These are phyloP conservation scores for Ophiostoma novo-ulmi DNA, from an alignment of 2,329 filamentous ascomycete species.

Conservation along the genomic window DNA sequence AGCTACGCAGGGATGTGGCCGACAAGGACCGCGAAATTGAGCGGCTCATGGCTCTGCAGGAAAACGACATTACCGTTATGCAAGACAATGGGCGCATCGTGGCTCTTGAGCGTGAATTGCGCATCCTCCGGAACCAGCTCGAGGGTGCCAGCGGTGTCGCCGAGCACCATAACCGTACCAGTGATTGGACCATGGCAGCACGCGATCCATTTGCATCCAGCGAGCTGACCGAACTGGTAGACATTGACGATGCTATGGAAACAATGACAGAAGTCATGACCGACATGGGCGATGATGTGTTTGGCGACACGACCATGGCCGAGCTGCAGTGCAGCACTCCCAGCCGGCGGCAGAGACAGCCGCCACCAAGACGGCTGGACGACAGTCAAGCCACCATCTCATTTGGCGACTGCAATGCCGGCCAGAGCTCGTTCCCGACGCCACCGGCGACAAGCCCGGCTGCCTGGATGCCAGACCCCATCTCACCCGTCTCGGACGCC, in stretches of 20 bases:
- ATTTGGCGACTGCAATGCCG: conserved; percentile 8
- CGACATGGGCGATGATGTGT: conserved; percentile 34
- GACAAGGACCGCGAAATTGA: conserved; percentile 49
- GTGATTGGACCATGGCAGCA: conserved; percentile 50
- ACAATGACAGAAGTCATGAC: conserved; percentile 37
- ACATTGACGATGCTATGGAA: conserved; percentile 35
- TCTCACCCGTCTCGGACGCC: background rate
- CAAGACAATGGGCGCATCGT: conserved; percentile 31
- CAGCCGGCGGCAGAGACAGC: conserved; percentile 30
- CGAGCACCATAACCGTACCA: conserved; percentile 24
- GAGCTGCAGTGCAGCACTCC: conserved; percentile 52
- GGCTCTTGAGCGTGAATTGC: conserved; percentile 37
- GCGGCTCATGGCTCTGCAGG: conserved; percentile 34
- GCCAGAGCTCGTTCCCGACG: conserved; percentile 44
- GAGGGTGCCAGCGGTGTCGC: background rate
- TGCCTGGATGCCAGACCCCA: conserved; percentile 19
- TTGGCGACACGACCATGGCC: conserved; percentile 48
- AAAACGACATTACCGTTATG: conserved; percentile 34
- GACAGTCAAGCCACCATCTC: conserved; percentile 31
- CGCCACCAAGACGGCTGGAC: background rate
- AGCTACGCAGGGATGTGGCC: conserved; percentile 46
- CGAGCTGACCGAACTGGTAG: conserved; percentile 4
- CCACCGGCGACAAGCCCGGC: conserved; percentile 52
- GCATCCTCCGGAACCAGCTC: conserved; percentile 29
- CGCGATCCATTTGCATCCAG: conserved; percentile 43